Percentiles rank a stretch among this genome's conserved stretches.
These are phyloP conservation scores for Chaetomiaceae sp. DNA, from an alignment of 2,329 filamentous ascomycete genomes.

Conservation along the genomic window DNA sequence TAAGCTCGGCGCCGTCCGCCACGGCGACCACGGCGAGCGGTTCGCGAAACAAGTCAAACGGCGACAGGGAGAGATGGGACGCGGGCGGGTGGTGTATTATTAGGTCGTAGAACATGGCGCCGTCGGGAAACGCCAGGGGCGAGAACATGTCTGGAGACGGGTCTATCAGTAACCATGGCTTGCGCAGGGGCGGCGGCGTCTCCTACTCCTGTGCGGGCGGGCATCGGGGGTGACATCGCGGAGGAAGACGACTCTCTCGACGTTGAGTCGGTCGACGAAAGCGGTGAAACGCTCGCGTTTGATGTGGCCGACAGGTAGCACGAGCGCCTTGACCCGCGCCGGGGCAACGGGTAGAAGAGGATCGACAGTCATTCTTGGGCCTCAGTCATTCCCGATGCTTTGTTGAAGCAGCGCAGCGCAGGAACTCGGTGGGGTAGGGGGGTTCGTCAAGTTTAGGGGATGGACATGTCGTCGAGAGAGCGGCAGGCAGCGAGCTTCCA, in stretches of 20 bases:
- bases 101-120: constrained; percentile 83
- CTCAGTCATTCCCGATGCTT: constrained; percentile 24
- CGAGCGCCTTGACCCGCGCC: constrained; percentile 81
- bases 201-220: constrained; percentile 78
- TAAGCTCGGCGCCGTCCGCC: constrained; percentile 72
- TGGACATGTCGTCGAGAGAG: constrained; percentile 25
- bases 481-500: constrained; percentile 8
- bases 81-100: constrained; percentile 74
- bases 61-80: constrained; percentile 73
- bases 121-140: constrained; percentile 79
- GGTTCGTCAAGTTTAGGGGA: constrained; percentile 11
- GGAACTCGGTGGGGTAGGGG: neutral
- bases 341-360: constrained; percentile 86
- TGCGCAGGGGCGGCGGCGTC: neutral
- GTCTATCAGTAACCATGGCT: constrained; percentile 17
- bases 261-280: constrained; percentile 73
- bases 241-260: constrained; percentile 76
- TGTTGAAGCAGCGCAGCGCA: constrained; percentile 11
- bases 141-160: constrained; percentile 77
- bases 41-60: constrained; percentile 87
- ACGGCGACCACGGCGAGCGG: constrained; percentile 79
- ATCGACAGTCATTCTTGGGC: constrained; percentile 69
- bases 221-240: constrained; percentile 82
- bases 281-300: constrained; percentile 72
- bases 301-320: constrained; percentile 83